Conservation (phyloP, 2,329 filamentous ascomycete species). For the Cercospora canescens region DNA sequence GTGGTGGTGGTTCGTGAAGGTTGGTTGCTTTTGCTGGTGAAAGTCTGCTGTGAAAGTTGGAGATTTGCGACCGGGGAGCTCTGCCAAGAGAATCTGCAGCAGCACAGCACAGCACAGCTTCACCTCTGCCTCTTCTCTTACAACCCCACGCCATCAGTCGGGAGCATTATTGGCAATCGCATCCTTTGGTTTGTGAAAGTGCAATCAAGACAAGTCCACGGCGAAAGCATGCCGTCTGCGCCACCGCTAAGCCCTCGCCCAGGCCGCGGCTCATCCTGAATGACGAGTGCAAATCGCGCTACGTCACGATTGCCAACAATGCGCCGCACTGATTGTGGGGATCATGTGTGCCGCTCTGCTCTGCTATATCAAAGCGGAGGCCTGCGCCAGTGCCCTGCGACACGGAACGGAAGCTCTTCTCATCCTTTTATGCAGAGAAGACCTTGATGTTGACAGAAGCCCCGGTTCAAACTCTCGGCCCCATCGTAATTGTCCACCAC, state of each 20-base stretch:
- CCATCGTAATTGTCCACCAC: constrained; percentile 10
- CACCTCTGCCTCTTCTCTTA: background rate
- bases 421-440: background rate
- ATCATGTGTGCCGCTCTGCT: constrained; percentile 1
- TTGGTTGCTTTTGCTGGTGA: background rate
- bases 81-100: background rate
- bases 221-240: constrained; percentile 10
- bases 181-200: too few species aligned
- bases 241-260: constrained; percentile 1
- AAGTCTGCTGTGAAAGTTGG: background rate
- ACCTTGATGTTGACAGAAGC: background rate
- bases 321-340: background rate
- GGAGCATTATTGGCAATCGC: background rate
- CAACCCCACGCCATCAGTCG: background rate
- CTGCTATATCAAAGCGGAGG: constrained; percentile 4
- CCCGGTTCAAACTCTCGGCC: background rate
- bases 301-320: constrained; percentile 4
- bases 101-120: background rate
- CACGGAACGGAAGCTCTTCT: background rate
- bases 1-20: background rate
- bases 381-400: background rate
- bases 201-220: background rate
- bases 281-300: background rate
- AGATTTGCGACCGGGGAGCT: background rate
- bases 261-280: constrained; percentile 1